These are phyloP conservation scores for Scenedesmus sp. DNA, from an alignment of 163 green algal genomes.

Conservation along the genomic window DNA sequence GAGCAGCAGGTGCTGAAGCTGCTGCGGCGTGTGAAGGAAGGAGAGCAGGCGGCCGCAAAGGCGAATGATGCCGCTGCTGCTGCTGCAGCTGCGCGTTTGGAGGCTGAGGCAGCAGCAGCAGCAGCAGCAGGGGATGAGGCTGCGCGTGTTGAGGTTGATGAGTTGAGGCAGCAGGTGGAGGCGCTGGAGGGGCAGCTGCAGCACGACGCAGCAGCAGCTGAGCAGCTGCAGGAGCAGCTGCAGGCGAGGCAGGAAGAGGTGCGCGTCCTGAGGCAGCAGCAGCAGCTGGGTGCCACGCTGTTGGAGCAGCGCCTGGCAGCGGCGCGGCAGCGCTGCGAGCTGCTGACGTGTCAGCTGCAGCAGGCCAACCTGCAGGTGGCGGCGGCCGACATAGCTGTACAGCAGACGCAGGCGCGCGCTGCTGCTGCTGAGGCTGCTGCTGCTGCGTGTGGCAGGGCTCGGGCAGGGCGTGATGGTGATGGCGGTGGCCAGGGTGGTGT, in stretches of 20 bases:
- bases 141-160: background rate
- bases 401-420: background rate
- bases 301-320: background rate
- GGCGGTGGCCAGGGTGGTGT: background rate
- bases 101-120: background rate
- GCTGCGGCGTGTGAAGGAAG: background rate
- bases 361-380: background rate
- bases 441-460: background rate
- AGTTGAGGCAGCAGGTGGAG: background rate
- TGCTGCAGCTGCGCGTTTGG: background rate
- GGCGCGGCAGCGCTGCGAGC: background rate
- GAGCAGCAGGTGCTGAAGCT: background rate
- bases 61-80: conserved; percentile 16
- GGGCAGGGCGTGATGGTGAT: background rate
- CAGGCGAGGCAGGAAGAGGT: background rate
- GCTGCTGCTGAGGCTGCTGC: conserved; percentile 15
- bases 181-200: conserved; percentile 2
- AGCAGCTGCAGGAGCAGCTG: conserved; percentile 16
- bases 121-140: background rate
- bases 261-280: background rate
- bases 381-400: background rate
- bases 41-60: background rate
- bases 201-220: background rate
- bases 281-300: background rate
- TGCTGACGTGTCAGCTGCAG: background rate